Evolutionary conservation across 2,329 filamentous ascomycete genomes (phyloP).

Genomic region (Alternaria tenuissima): DNA sequence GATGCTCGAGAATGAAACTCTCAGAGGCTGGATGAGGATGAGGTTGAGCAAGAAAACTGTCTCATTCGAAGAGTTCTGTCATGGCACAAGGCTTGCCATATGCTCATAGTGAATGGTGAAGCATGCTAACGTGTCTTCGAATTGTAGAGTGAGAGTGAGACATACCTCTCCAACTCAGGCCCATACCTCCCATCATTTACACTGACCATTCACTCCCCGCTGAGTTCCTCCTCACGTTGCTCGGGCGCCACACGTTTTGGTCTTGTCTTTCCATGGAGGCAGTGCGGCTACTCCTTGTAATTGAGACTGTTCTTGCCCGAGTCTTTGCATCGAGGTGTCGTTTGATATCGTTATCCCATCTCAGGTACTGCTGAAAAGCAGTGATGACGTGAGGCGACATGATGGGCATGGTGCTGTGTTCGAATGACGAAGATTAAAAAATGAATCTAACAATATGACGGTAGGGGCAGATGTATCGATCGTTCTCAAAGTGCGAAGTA

Average conservation of each 20-base stretch:
- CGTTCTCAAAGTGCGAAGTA: not conserved
- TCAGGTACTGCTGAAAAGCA: conserved; percentile 17
- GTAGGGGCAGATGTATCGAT: not conserved
- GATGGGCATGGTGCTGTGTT: conserved; percentile 7
- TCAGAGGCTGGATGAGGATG: not conserved
- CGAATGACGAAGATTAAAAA: not conserved
- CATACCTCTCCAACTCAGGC: not conserved
- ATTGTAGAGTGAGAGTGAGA: conserved; percentile 1
- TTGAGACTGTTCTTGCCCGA: conserved; percentile 12
- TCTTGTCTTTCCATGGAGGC: conserved; percentile 1
- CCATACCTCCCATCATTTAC: not conserved
- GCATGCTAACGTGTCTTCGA: not conserved
- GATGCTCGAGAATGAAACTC: not conserved
- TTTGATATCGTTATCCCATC: conserved; percentile 15
- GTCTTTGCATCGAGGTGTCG: conserved; percentile 16
- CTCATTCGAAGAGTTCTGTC: not conserved
- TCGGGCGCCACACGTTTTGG: not conserved
- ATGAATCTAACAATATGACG: not conserved
- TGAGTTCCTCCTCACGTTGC: conserved; percentile 1
- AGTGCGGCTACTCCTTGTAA: not conserved
- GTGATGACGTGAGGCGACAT: conserved; percentile 16
- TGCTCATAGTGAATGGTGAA: conserved; percentile 3
- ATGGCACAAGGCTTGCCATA: not conserved
- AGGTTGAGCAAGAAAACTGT: not conserved
- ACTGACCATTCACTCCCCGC: not conserved